Conservation (phyloP, 192 early-diverging fungal species). For the Thamnidium elegans region DNA sequence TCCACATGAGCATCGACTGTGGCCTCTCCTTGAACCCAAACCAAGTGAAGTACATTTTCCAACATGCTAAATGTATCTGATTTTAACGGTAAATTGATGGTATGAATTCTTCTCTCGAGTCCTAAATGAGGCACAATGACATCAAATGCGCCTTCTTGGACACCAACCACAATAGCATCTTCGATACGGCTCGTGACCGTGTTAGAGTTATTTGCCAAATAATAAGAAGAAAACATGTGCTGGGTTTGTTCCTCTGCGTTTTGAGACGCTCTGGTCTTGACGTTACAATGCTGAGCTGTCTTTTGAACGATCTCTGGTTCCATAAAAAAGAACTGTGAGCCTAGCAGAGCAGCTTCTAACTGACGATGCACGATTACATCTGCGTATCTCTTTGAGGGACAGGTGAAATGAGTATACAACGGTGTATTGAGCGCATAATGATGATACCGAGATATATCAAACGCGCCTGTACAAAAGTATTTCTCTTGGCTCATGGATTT, state of each 20-base stretch:
- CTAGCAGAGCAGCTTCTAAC: conserved; percentile 61
- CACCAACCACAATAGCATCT: conserved; percentile 65
- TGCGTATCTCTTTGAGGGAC: conserved; percentile 93
- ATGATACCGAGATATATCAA: conserved; percentile 68
- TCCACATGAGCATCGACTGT: conserved; percentile 11
- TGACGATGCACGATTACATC: conserved; percentile 94
- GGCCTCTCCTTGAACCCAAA: conserved; percentile 14
- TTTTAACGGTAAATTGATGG: conserved; percentile 25
- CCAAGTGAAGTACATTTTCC: conserved; percentile 21
- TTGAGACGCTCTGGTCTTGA: conserved; percentile 64
- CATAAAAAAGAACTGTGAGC: conserved; percentile 51
- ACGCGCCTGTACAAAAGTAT: conserved; percentile 92
- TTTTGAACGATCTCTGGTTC: conserved; percentile 47
- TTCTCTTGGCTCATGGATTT: conserved; percentile 97
- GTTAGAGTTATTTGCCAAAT: conserved; percentile 47
- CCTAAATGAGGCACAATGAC: conserved; percentile 69
- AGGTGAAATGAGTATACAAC: conserved; percentile 98
- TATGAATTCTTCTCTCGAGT: conserved; percentile 59
- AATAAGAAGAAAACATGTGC: conserved; percentile 63
- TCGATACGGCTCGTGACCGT: conserved; percentile 38
- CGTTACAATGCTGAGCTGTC: conserved; percentile 72
- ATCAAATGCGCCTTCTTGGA: conserved; percentile 68
- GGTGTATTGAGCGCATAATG: conserved; percentile 91
- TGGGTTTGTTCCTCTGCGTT: conserved; percentile 68
- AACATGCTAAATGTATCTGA: conserved; percentile 12